Evolutionary conservation across 78 protist genomes (phyloP), one percentile per base, ranked within the genome.

Genomic region (Pelomyxa schiedti): DNA sequence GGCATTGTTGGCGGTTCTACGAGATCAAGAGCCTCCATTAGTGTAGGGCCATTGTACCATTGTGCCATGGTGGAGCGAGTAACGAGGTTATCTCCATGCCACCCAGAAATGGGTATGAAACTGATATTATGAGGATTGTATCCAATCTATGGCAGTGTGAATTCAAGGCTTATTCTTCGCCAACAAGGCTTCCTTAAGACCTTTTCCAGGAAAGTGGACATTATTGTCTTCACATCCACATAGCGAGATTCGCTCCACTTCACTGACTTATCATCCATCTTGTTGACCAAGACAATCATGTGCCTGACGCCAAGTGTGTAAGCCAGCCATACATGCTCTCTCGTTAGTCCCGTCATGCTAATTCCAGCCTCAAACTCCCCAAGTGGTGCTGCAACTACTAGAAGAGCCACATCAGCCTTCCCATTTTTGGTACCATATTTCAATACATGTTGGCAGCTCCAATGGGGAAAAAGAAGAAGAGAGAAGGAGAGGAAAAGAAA

Each of bases 11-110:
- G 89, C 29, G 2, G 80, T 68, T 66, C 84, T 22, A 78, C 43
- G 2, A 75, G 74, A 35, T 84, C 83, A 5, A 66, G 3, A 4
- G 77, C 75, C 26, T 76, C 80, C 8, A 64, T 38, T 41, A 53
- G 43, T 24, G 65, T 37, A 4, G 75, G 76, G 47, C 86, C 89
- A 72, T 73, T 74, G 82, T 73, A 84, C 92, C 92, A 88, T 9
- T 43, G 16, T 79, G 73, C 38, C 79, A 74, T 78, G 38, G 35
- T 7, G 3, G 77, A 63, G 1, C 22, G 36, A 58, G 84, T 84
- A 29, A 80, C 1, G 86, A 88, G 68, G 85, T 88, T 88, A 67
- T 88, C 93, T 42, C 93, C 93, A 29, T 6, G 42, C 74, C 43
- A 88, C 35, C 89, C 93, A 8, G 90, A 76, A 30, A 84, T 29